Conservation (phyloP, 129 eudicot species). For the Tanacetum coccineum region DNA sequence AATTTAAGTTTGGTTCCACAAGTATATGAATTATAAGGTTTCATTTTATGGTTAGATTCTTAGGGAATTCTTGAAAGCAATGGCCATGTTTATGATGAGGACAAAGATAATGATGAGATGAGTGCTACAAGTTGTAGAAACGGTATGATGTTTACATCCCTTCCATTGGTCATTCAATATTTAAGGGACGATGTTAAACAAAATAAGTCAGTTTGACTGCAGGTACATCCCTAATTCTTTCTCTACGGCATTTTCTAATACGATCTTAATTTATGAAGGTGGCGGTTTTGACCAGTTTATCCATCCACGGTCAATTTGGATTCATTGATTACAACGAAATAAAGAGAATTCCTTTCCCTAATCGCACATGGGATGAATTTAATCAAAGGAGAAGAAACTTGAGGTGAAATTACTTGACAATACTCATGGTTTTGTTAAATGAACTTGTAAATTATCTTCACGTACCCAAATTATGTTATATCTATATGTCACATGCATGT, state of each 20-base stretch:
- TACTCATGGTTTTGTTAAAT: background rate
- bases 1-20: too few species aligned
- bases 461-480: background rate
- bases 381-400: conserved; percentile 24
- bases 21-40: background rate
- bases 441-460: background rate
- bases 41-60: conserved; percentile 3
- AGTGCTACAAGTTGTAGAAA: conserved; percentile 34
- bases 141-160: too few species aligned
- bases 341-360: conserved; percentile 26
- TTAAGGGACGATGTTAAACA: too few species aligned
- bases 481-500: background rate
- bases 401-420: conserved; percentile 21
- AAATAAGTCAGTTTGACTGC: too few species aligned
- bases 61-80: conserved; percentile 35
- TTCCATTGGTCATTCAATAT: too few species aligned
- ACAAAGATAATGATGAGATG: conserved; percentile 26
- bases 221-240: too few species aligned
- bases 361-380: conserved; percentile 19
- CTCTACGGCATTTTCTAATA: too few species aligned
- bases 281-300: too few species aligned
- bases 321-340: conserved; percentile 32
- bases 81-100: conserved; percentile 39
- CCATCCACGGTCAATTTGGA: too few species aligned
- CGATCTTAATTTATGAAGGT: too few species aligned